Percentiles rank a stretch among this genome's conserved stretches.
These are phyloP conservation scores for Boletus patriciae DNA, from an alignment of 768 basidiomycete genomes.

Conservation along the genomic window DNA sequence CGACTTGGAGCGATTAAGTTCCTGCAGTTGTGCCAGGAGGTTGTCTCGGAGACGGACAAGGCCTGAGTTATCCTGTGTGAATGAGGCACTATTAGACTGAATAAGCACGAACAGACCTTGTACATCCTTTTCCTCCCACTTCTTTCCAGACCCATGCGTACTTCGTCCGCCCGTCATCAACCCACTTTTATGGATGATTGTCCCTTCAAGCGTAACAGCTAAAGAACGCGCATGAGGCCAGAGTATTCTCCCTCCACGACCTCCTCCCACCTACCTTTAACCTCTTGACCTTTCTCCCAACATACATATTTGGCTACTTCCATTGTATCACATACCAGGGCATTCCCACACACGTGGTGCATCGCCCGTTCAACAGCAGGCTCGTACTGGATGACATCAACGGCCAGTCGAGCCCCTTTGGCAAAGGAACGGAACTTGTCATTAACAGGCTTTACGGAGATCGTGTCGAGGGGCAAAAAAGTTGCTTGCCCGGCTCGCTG, in stretches of 20 bases:
- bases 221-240: not conserved
- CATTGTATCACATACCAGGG: conserved; percentile 94
- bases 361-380: conserved; percentile 89
- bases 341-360: conserved; percentile 94
- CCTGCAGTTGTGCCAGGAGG: conserved; percentile 72
- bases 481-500: conserved; percentile 96
- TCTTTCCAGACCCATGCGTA: conserved; percentile 70
- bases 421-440: conserved; percentile 94
- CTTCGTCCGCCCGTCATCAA: conserved; percentile 94
- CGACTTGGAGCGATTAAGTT: conserved; percentile 82
- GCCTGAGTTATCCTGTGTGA: conserved; percentile 28
- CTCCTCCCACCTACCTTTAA: conserved; percentile 83
- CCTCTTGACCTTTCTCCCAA: conserved; percentile 93
- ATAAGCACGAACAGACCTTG: conserved; percentile 52
- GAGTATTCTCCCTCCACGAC: conserved; percentile 10
- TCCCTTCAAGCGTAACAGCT: conserved; percentile 97
- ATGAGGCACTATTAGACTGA: conserved; percentile 26
- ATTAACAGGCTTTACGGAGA: conserved; percentile 89
- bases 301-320: conserved; percentile 88
- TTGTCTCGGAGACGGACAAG: conserved; percentile 65
- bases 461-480: conserved; percentile 97
- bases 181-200: conserved; percentile 96
- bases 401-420: conserved; percentile 81
- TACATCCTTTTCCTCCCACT: conserved; percentile 94
- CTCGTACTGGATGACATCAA: conserved; percentile 83